phyloP scores from a whole-genome alignment of 345 rosid species.

The Toxicodendron radicans region DNA sequence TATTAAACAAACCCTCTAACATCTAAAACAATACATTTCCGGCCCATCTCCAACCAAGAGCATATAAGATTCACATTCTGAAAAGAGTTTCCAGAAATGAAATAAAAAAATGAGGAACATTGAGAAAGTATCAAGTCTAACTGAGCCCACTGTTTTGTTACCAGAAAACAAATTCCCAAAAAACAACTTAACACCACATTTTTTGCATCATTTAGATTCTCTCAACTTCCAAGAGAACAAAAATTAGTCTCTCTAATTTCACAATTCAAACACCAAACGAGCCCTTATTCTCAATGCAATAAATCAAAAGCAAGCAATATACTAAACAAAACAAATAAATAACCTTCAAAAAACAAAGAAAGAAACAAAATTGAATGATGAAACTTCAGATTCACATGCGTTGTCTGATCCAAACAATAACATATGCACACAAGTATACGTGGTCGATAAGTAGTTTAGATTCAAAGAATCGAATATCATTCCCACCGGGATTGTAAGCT shows the following conservation, averaged over 20 bases:
- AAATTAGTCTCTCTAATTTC: neutral
- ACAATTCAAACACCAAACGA: neutral
- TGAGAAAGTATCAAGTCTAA: neutral
- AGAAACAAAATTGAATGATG: neutral
- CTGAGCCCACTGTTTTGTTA: neutral
- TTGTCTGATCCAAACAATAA: too few relatives aligned
- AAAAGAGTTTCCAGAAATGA: neutral
- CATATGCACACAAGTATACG: too few relatives aligned
- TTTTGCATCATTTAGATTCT: neutral
- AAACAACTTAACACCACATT: neutral
- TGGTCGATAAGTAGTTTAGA: too few relatives aligned
- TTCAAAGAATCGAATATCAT: too few relatives aligned
- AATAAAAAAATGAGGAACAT: neutral
- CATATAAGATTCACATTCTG: neutral
- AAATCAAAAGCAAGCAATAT: slow-evolving; percentile 1
- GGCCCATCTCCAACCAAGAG: neutral
- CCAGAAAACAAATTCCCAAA: neutral
- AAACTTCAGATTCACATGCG: neutral
- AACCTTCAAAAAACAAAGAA: neutral
- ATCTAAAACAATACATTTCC: neutral
- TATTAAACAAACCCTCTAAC: neutral
- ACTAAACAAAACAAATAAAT: neutral
- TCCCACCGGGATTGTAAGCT: too few relatives aligned
- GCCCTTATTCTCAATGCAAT: slow-evolving; percentile 8
- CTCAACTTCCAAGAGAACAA: neutral